Percentiles rank a stretch among this genome's conserved stretches.
Evolutionary conservation across 208 protist genomes (phyloP).

Genomic region (Crithidia acanthocephali): DNA sequence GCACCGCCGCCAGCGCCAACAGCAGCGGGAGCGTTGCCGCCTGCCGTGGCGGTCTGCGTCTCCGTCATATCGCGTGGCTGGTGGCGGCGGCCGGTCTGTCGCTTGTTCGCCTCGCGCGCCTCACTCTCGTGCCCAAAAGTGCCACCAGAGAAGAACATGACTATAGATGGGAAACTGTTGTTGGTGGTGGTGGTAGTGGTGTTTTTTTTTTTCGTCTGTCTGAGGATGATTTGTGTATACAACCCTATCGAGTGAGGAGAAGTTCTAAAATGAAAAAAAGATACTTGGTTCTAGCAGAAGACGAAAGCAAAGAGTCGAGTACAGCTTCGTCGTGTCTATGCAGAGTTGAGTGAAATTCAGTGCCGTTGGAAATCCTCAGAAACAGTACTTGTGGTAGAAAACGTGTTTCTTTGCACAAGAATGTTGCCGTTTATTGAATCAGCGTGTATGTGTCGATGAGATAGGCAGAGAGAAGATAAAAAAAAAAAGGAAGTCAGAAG

Average conservation of each 20-base stretch:
- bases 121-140: constrained; percentile 65
- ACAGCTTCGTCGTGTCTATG: too few species aligned
- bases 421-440: too few species aligned
- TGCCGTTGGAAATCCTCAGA: too few species aligned
- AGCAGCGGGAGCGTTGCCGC: not conserved
- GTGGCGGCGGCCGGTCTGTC: constrained; percentile 60
- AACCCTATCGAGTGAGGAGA: too few species aligned
- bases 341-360: too few species aligned
- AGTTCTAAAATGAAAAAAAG: too few species aligned
- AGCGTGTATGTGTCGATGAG: too few species aligned
- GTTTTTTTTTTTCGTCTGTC: not conserved
- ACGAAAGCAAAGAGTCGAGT: too few species aligned
- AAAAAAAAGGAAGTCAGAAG: not conserved
- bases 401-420: too few species aligned
- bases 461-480: not conserved
- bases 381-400: too few species aligned
- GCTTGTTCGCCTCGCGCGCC: constrained; percentile 35
- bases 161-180: not conserved
- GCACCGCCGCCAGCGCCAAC: not conserved
- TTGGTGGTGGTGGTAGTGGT: not conserved
- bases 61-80: constrained; percentile 56
- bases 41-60: constrained; percentile 23
- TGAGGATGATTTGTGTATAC: not conserved
- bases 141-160: constrained; percentile 33
- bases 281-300: too few species aligned